A percentile compares a stretch with the other conserved stretches of the same genome.
phyloP scores from a whole-genome alignment of 139 green algal genomes.

The Chlamydomonas sphaeroides region DNA sequence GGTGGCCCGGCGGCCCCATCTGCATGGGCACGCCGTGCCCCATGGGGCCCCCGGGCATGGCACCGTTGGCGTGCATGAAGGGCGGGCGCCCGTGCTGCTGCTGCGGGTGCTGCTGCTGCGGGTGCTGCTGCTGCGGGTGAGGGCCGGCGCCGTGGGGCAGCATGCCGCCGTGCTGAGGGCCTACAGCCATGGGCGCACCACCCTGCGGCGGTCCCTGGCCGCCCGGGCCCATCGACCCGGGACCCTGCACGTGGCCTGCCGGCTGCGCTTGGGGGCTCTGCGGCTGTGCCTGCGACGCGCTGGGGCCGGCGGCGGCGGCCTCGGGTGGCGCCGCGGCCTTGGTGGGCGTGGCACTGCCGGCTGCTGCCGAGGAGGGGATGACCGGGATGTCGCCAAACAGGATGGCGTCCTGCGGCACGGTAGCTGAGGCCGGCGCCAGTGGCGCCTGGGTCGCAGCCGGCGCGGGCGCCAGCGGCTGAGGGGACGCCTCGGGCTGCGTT shows the following conservation, averaged over 20 bases:
- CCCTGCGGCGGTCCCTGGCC: too few relatives aligned
- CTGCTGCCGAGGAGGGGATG: neutral
- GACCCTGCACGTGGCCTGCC: neutral
- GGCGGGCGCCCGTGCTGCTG: neutral
- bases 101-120: neutral
- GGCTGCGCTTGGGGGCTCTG: neutral
- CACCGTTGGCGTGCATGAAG: conserved; percentile 22
- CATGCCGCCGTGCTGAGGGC: too few relatives aligned
- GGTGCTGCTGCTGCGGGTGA: neutral
- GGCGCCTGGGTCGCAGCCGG: neutral
- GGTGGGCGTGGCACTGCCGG: neutral
- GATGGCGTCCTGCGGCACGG: conserved; percentile 30
- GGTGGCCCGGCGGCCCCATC: neutral
- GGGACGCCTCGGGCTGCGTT: too few relatives aligned
- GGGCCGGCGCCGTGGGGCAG: too few relatives aligned
- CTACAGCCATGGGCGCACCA: too few relatives aligned
- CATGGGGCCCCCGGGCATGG: conserved; percentile 18
- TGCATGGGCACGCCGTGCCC: too few relatives aligned
- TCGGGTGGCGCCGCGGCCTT: too few relatives aligned
- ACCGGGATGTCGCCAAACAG: conserved; percentile 42
- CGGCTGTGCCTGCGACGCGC: too few relatives aligned
- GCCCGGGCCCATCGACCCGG: too few relatives aligned
- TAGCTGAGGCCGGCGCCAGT: neutral
- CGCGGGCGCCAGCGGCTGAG: neutral
- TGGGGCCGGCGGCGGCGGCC: neutral